Evolutionary conservation across 1,284 basidiomycete genomes (phyloP).

Genomic region (Neolentinus lepideus): DNA sequence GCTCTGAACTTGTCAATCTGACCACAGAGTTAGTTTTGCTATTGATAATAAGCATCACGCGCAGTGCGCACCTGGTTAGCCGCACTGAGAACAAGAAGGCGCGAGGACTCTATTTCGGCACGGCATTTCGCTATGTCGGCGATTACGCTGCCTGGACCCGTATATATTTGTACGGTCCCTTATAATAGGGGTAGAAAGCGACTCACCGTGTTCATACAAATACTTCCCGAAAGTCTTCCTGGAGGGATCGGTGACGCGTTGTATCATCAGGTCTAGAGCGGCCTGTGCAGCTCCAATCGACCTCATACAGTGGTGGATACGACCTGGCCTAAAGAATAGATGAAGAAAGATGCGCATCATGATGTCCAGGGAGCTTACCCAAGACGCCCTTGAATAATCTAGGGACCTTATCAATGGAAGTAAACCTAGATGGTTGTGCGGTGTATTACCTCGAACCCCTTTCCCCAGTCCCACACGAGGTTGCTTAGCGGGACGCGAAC

Average conservation of each 20-base stretch:
- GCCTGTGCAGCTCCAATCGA: conserved; percentile 85
- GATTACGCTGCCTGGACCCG: conserved; percentile 68
- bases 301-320: conserved; percentile 98
- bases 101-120: conserved; percentile 86
- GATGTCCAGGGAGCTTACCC: conserved; percentile 47
- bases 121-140: conserved; percentile 88
- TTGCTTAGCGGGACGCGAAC: conserved; percentile 84
- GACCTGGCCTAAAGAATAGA: conserved; percentile 62
- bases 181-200: neutral
- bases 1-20: conserved; percentile 87
- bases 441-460: conserved; percentile 73
- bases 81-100: conserved; percentile 87
- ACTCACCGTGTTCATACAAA: conserved; percentile 82
- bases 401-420: neutral
- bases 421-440: neutral
- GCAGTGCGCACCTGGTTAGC: conserved; percentile 63
- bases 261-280: conserved; percentile 84
- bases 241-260: conserved; percentile 85
- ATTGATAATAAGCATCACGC: neutral
- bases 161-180: neutral
- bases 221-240: conserved; percentile 94
- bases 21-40: neutral
- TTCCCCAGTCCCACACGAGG: conserved; percentile 88
- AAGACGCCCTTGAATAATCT: conserved; percentile 96
- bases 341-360: neutral